These are phyloP conservation scores for Cochliopodium minus DNA, from an alignment of 208 protist species.

Conservation along the genomic window DNA sequence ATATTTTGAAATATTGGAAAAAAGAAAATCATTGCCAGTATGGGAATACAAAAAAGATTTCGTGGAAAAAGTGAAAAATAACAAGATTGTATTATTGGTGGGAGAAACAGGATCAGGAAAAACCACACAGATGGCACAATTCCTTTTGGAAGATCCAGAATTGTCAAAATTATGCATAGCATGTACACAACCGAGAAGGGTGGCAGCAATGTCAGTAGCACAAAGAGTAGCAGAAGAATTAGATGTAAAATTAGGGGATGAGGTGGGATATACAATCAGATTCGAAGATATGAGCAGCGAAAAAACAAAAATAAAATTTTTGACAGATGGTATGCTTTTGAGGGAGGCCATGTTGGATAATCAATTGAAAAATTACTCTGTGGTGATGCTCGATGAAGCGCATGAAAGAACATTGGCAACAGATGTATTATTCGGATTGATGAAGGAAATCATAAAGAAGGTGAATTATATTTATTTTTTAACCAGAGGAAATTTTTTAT, in stretches of 20 bases:
- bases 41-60: slow-evolving; percentile 50
- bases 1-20: slow-evolving; percentile 62
- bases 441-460: slow-evolving; percentile 58
- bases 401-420: slow-evolving; percentile 62
- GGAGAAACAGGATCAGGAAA: slow-evolving; percentile 80
- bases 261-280: slow-evolving; percentile 86
- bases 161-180: slow-evolving; percentile 33
- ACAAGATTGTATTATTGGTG: slow-evolving; percentile 49
- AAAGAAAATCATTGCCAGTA: slow-evolving; percentile 48
- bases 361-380: slow-evolving; percentile 65
- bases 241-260: slow-evolving; percentile 46
- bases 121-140: slow-evolving; percentile 60
- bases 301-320: slow-evolving; percentile 74
- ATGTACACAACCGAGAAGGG: slow-evolving; percentile 95
- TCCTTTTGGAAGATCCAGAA: slow-evolving; percentile 26
- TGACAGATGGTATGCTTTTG: slow-evolving; percentile 97
- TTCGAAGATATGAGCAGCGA: slow-evolving; percentile 82
- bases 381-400: slow-evolving; percentile 98
- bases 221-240: slow-evolving; percentile 86
- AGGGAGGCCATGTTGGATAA: slow-evolving; percentile 82
- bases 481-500: slow-evolving; percentile 7
- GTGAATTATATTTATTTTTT: slow-evolving; percentile 12
- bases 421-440: slow-evolving; percentile 65
- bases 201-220: slow-evolving; percentile 95
- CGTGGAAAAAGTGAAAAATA: slow-evolving; percentile 30